Conservation (phyloP, 768 basidiomycete genomes). For the Tricholomella constricta region DNA sequence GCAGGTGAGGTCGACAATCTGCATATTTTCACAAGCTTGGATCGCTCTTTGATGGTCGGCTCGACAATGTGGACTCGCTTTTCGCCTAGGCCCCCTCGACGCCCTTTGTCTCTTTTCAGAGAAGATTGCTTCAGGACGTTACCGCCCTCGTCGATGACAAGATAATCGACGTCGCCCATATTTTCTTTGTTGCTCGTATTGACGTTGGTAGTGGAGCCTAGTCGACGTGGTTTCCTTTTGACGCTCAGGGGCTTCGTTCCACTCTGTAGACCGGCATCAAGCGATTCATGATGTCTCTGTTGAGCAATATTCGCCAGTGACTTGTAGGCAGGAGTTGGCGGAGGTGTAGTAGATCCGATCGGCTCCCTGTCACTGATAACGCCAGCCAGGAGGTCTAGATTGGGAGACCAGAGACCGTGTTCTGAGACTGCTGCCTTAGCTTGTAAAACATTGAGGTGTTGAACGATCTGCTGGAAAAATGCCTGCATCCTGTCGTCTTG, state of each 20-base stretch:
- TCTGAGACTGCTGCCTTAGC: slow-evolving; percentile 39
- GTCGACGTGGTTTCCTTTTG: slow-evolving; percentile 34
- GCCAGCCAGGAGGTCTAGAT: slow-evolving; percentile 13
- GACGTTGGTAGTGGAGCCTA: slow-evolving; percentile 23
- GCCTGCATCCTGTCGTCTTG: slow-evolving; percentile 77
- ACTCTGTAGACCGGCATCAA: slow-evolving; percentile 11
- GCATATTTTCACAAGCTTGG: slow-evolving; percentile 38
- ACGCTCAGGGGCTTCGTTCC: slow-evolving; percentile 50
- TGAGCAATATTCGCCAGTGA: not conserved
- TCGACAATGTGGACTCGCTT: slow-evolving; percentile 56
- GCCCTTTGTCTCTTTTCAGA: slow-evolving; percentile 40
- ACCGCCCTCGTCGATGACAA: slow-evolving; percentile 14
- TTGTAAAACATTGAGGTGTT: slow-evolving; percentile 77
- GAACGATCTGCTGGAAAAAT: slow-evolving; percentile 85
- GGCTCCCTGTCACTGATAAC: slow-evolving; percentile 6
- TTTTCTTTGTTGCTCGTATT: slow-evolving; percentile 62
- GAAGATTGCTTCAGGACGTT: slow-evolving; percentile 46
- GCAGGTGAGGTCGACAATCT: slow-evolving; percentile 36
- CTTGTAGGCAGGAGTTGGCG: slow-evolving; percentile 15
- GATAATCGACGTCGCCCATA: slow-evolving; percentile 18
- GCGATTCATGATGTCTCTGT: slow-evolving; percentile 1
- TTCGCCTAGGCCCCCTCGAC: slow-evolving; percentile 21
- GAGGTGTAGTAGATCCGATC: slow-evolving; percentile 8
- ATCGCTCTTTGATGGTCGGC: slow-evolving; percentile 32
- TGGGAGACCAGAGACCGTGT: slow-evolving; percentile 19